Evolutionary conservation across 2,329 filamentous ascomycete species (phyloP).

Genomic region (Chalara sp.): DNA sequence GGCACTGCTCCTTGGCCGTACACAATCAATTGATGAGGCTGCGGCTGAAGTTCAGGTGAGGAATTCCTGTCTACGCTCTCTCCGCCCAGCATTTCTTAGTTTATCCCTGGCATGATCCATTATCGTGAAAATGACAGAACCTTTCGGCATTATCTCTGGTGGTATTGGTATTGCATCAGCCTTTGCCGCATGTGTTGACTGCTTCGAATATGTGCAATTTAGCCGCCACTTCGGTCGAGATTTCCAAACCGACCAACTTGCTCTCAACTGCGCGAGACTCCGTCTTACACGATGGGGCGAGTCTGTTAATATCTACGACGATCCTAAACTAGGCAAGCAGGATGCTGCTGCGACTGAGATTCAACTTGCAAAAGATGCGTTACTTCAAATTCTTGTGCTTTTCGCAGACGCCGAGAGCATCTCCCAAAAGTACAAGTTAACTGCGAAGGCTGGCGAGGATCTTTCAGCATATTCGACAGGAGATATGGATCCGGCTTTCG

Average conservation of each 20-base stretch:
- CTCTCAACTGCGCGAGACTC: conserved; percentile 25
- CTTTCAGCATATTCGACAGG: conserved; percentile 8
- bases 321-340: neutral
- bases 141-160: conserved; percentile 20
- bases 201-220: conserved; percentile 35
- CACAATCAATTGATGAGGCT: no score
- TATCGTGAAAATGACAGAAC: conserved; percentile 1
- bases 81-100: no score
- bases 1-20: no score
- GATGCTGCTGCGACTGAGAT: conserved; percentile 9
- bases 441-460: conserved; percentile 12
- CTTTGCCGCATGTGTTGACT: conserved; percentile 33
- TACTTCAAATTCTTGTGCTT: conserved; percentile 14
- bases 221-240: conserved; percentile 30
- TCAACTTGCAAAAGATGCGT: conserved; percentile 10
- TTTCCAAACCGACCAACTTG: conserved; percentile 28
- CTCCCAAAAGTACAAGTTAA: conserved; percentile 12
- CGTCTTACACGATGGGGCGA: conserved; percentile 30
- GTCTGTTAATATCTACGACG: neutral
- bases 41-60: no score
- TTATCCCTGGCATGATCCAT: no score
- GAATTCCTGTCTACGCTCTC: no score
- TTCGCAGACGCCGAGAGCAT: conserved; percentile 14
- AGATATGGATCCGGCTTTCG: conserved; percentile 9
- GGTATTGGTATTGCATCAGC: conserved; percentile 28